A percentile compares a stretch with the other conserved stretches of the same genome.
These are phyloP conservation scores for Lichtheimia hyalospora DNA, from an alignment of 371 early-diverging fungal genomes.

Conservation along the genomic window DNA sequence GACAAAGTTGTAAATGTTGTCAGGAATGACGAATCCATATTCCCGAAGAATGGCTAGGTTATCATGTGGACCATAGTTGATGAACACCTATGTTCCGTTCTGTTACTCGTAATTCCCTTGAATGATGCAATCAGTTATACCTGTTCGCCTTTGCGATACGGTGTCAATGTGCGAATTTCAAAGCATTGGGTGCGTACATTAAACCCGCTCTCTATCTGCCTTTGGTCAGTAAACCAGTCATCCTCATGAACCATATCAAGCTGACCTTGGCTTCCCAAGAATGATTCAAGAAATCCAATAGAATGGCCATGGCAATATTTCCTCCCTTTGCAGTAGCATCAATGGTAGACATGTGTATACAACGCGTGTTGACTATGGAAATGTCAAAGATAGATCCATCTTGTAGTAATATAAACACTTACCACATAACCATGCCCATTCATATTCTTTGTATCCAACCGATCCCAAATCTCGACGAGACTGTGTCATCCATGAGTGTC, in stretches of 20 bases:
- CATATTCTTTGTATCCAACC: conserved; percentile 46
- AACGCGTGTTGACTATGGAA: conserved; percentile 59
- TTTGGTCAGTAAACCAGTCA: background rate
- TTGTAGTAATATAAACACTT: conserved; percentile 7
- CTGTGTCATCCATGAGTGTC: background rate
- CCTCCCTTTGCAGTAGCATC: conserved; percentile 42
- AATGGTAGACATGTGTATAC: conserved; percentile 55
- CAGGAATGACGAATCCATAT: conserved; percentile 57
- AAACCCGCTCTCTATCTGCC: conserved; percentile 54
- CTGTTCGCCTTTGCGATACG: conserved; percentile 58
- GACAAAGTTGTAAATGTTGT: conserved; percentile 55
- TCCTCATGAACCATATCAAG: background rate
- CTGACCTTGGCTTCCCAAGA: conserved; percentile 53
- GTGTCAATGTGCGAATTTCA: conserved; percentile 55
- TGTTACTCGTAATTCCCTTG: background rate
- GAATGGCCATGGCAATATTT: conserved; percentile 60
- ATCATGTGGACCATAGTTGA: conserved; percentile 63
- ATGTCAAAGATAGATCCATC: background rate
- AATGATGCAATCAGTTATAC: conserved; percentile 8
- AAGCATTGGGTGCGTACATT: conserved; percentile 52
- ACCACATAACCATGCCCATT: conserved; percentile 70
- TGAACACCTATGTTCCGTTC: conserved; percentile 32
- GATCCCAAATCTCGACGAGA: conserved; percentile 15
- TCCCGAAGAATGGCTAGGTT: conserved; percentile 60
- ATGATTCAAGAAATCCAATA: conserved; percentile 67